These are phyloP conservation scores for Ceratobasidium sp. DNA, from an alignment of 1,284 basidiomycete genomes.

Conservation along the genomic window DNA sequence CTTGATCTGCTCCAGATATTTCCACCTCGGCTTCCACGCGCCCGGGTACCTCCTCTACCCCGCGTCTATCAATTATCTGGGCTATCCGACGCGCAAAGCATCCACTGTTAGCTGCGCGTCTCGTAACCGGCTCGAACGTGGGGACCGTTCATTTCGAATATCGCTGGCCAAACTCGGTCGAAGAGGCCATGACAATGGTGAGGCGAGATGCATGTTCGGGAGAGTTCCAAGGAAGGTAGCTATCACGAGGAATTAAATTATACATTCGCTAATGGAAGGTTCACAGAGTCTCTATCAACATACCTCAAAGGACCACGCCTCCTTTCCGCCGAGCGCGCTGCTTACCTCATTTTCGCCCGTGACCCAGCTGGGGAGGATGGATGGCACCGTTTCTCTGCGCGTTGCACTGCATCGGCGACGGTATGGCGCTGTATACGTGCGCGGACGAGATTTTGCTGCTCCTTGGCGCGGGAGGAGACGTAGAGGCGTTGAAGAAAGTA, in stretches of 20 bases:
- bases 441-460: conserved; percentile 79
- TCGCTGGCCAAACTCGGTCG: conserved; percentile 60
- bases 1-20: conserved; percentile 62
- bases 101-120: conserved; percentile 71
- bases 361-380: conserved; percentile 52
- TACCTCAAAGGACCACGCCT: conserved; percentile 82
- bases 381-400: conserved; percentile 72
- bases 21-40: conserved; percentile 75
- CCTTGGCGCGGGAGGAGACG: conserved; percentile 55
- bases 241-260: conserved; percentile 27
- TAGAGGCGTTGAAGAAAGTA: conserved; percentile 63
- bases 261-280: conserved; percentile 27
- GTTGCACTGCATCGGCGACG: conserved; percentile 81
- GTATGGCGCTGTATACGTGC: conserved; percentile 80
- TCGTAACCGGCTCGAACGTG: conserved; percentile 54
- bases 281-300: conserved; percentile 67
- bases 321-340: conserved; percentile 75
- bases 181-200: conserved; percentile 63
- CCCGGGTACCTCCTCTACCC: conserved; percentile 60
- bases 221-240: conserved; percentile 68
- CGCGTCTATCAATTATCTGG: conserved; percentile 72
- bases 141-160: conserved; percentile 64
- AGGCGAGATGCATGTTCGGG: conserved; percentile 64
- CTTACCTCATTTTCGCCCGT: conserved; percentile 74
- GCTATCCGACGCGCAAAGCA: conserved; percentile 74